These are phyloP conservation scores for Clarireedia paspali DNA, from an alignment of 2,329 filamentous ascomycete genomes.

Conservation along the genomic window DNA sequence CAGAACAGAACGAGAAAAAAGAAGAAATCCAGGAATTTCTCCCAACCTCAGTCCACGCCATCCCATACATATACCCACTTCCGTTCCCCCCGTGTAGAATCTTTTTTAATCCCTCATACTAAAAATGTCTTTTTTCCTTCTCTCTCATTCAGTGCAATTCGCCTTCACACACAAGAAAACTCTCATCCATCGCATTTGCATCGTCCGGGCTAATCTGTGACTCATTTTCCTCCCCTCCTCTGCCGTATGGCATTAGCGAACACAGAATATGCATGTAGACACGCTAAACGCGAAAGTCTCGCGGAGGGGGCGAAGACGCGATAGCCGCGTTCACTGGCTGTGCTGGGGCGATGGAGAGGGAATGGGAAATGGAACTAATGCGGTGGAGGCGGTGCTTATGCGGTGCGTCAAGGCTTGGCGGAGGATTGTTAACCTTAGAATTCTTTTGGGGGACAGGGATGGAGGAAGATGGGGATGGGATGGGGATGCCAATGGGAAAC, in stretches of 20 bases:
- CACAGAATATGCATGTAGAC: background rate
- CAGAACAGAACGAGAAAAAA: background rate
- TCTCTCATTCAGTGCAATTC: background rate
- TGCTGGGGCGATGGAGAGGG: background rate
- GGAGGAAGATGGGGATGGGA: too few species aligned
- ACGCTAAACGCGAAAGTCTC: slow-evolving; percentile 1
- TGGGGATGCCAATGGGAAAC: too few species aligned
- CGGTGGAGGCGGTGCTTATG: too few species aligned
- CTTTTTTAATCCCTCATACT: background rate
- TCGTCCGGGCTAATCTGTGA: background rate
- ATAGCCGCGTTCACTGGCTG: slow-evolving; percentile 7
- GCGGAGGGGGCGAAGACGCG: background rate
- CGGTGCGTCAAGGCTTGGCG: too few species aligned
- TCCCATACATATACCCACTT: background rate
- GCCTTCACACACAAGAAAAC: background rate
- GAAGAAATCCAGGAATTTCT: background rate
- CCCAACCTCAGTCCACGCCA: slow-evolving; percentile 4
- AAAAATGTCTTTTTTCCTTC: background rate
- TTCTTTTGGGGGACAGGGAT: too few species aligned
- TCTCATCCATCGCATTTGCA: background rate
- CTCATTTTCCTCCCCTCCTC: background rate
- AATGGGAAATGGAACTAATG: too few species aligned
- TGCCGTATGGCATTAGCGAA: background rate
- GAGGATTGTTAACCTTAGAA: too few species aligned
- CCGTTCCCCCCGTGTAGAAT: background rate